phyloP scores from a whole-genome alignment of 2,329 filamentous ascomycete genomes.

The Macrophomina tecta region DNA sequence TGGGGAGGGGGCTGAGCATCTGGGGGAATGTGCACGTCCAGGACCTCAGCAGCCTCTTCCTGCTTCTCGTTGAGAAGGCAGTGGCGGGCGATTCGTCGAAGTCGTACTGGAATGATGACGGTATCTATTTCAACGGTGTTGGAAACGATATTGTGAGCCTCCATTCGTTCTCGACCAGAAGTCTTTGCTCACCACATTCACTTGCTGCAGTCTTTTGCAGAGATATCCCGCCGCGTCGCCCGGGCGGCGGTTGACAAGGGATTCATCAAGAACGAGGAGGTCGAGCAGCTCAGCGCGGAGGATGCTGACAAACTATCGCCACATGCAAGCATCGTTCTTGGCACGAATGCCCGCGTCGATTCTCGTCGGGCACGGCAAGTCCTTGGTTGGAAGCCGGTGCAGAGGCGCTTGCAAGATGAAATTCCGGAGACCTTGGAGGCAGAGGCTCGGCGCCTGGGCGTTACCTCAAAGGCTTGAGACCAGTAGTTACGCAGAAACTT shows the following conservation, averaged over 20 bases:
- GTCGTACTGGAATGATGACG: constrained; percentile 62
- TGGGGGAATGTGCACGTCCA: constrained; percentile 66
- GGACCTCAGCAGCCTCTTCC: constrained; percentile 64
- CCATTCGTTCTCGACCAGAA: no score
- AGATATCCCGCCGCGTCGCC: constrained; percentile 54
- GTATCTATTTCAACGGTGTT: constrained; percentile 72
- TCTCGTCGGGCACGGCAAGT: constrained; percentile 61
- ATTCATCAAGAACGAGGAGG: constrained; percentile 49
- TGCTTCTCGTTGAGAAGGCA: constrained; percentile 63
- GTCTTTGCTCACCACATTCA: no score
- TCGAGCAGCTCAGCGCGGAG: constrained; percentile 46
- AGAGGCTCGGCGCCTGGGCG: background rate
- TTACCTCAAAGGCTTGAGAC: background rate
- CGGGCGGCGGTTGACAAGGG: constrained; percentile 58
- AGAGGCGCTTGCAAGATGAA: constrained; percentile 33
- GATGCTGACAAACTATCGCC: constrained; percentile 55
- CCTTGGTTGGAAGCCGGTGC: constrained; percentile 64
- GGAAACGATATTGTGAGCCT: constrained; percentile 62
- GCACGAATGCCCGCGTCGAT: constrained; percentile 64
- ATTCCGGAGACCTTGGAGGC: background rate
- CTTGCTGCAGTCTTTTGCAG: constrained; percentile 33
- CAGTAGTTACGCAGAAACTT: no score
- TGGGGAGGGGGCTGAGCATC: constrained; percentile 62
- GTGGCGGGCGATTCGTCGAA: constrained; percentile 33
- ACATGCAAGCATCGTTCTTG: constrained; percentile 62